phyloP scores from a whole-genome alignment of 805 yeast genomes.

The Candida tammaniensis region DNA sequence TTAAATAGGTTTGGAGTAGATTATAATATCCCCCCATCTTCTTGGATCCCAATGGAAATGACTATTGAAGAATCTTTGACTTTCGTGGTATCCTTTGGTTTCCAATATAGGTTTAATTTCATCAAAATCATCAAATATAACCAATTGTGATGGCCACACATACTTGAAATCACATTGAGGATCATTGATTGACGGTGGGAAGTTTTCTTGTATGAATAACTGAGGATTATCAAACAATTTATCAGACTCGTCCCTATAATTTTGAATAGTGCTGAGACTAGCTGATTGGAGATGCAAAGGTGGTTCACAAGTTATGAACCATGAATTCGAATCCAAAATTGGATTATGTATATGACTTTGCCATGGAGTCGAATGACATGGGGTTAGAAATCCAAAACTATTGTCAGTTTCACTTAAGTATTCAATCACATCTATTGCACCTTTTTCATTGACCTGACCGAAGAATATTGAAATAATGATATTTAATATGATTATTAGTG shows the following conservation, averaged over 20 bases:
- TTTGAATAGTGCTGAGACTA: conserved; percentile 22
- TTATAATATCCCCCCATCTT: conserved; percentile 58
- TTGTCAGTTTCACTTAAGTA: conserved; percentile 41
- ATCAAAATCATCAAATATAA: conserved; percentile 67
- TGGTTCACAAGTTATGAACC: conserved; percentile 92
- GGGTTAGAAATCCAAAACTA: conserved; percentile 80
- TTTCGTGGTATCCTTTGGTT: conserved; percentile 41
- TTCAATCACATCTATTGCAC: conserved; percentile 69
- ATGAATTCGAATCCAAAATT: conserved; percentile 37
- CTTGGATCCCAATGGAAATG: conserved; percentile 84
- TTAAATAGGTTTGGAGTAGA: conserved; percentile 1
- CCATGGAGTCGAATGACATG: conserved; percentile 98
- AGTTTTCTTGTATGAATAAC: conserved; percentile 51
- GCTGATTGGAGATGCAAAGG: conserved; percentile 49
- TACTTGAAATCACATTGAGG: conserved; percentile 3
- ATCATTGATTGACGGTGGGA: conserved; percentile 32
- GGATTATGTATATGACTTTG: conserved; percentile 75
- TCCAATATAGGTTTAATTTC: conserved; percentile 39
- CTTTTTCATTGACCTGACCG: conserved; percentile 77
- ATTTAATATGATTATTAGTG: conserved; percentile 30
- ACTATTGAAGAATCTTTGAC: conserved; percentile 68
- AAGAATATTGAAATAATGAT: conserved; percentile 47
- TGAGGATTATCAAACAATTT: conserved; percentile 66
- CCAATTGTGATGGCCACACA: conserved; percentile 70
- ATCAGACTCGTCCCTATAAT: conserved; percentile 86